These are phyloP conservation scores for Microthlaspi erraticum DNA, from an alignment of 345 rosid species.

Conservation along the genomic window DNA sequence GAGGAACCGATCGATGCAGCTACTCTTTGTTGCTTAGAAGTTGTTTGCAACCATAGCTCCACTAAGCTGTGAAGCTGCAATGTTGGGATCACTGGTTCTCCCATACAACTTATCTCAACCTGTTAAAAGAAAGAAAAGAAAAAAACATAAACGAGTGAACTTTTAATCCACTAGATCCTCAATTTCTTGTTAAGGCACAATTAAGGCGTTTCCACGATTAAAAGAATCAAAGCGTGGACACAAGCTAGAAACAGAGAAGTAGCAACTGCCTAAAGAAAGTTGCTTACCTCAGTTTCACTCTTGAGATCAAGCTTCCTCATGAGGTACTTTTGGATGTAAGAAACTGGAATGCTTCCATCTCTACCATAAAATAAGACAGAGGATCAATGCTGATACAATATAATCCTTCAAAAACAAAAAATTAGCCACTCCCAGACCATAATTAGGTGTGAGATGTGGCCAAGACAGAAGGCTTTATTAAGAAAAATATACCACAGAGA, in stretches of 20 bases:
- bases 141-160: not conserved
- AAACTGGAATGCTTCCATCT: constrained; percentile 85
- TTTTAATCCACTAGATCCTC: too few species aligned
- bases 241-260: constrained; percentile 17
- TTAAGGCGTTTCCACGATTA: too few species aligned
- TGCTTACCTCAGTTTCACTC: constrained; percentile 80
- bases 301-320: constrained; percentile 78
- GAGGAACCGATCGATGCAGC: constrained; percentile 73
- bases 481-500: not conserved
- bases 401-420: constrained; percentile 13
- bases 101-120: constrained; percentile 92
- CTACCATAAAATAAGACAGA: constrained; percentile 47
- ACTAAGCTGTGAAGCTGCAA: constrained; percentile 67
- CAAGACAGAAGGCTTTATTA: constrained; percentile 1
- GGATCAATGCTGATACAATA: constrained; percentile 20
- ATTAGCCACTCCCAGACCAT: constrained; percentile 7
- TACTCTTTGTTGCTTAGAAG: constrained; percentile 61
- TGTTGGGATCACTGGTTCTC: constrained; percentile 75
- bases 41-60: constrained; percentile 76
- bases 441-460: constrained; percentile 19
- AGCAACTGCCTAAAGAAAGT: not conserved
- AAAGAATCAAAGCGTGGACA: too few species aligned
- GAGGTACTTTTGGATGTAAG: constrained; percentile 86
- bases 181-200: too few species aligned
- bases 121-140: constrained; percentile 29